Evolutionary conservation across 768 basidiomycete species (phyloP).

Genomic region (Clavulina sp.): DNA sequence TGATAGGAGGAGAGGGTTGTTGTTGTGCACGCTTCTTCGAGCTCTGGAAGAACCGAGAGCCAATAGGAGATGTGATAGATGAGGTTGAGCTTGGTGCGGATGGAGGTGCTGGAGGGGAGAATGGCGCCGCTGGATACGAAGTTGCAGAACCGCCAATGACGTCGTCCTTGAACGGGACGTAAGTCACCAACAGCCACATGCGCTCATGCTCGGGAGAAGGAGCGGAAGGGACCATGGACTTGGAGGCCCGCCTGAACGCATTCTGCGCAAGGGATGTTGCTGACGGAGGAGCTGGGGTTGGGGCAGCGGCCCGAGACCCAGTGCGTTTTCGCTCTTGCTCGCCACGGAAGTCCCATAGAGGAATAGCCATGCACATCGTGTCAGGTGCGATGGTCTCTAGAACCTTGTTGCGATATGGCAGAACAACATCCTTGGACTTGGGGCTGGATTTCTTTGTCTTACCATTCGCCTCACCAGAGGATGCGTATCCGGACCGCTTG

Average conservation of each 20-base stretch:
- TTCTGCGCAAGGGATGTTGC: no score
- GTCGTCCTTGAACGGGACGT: slow-evolving; percentile 35
- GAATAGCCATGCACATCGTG: slow-evolving; percentile 65
- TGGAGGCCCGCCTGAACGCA: not conserved
- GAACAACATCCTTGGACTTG: not conserved
- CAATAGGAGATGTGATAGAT: not conserved
- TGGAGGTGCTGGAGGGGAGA: slow-evolving; percentile 11
- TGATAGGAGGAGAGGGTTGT: slow-evolving; percentile 12
- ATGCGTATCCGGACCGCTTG: no score
- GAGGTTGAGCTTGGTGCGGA: not conserved
- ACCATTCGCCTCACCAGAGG: no score
- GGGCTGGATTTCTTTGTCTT: no score
- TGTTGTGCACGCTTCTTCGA: slow-evolving; percentile 27
- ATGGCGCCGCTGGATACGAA: no score
- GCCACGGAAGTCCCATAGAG: slow-evolving; percentile 36
- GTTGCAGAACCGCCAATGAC: no score
- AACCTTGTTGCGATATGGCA: slow-evolving; percentile 17
- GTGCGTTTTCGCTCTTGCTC: slow-evolving; percentile 3
- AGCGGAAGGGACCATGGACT: not conserved
- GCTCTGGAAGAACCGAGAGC: slow-evolving; percentile 6
- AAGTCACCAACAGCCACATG: slow-evolving; percentile 66
- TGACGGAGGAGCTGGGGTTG: no score
- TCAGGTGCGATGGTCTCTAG: slow-evolving; percentile 49
- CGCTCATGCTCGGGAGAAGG: slow-evolving; percentile 27
- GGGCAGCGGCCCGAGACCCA: slow-evolving; percentile 1